Evolutionary conservation across 768 basidiomycete species (phyloP).

Genomic region (Astraeus odoratus): DNA sequence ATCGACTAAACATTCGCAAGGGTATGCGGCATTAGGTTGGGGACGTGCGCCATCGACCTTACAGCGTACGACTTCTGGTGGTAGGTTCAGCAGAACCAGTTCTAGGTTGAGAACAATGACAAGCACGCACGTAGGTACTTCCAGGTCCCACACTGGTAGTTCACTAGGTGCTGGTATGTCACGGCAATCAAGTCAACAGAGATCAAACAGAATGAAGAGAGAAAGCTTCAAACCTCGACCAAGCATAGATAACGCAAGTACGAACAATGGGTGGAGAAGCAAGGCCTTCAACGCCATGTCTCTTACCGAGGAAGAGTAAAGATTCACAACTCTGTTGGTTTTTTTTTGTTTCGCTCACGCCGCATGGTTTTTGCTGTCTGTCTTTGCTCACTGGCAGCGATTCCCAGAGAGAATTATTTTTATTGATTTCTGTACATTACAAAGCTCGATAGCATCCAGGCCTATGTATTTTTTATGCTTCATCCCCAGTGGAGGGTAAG

Average conservation of each 20-base stretch:
- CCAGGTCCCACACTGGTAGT: constrained; percentile 10
- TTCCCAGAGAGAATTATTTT: neutral
- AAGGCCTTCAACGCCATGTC: constrained; percentile 18
- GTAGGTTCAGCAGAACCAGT: constrained; percentile 12
- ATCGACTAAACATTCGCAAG: constrained; percentile 20
- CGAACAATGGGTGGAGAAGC: constrained; percentile 1
- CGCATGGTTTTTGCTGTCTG: neutral
- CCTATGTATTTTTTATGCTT: neutral
- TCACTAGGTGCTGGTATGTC: constrained; percentile 7
- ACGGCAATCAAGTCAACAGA: constrained; percentile 26
- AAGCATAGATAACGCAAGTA: constrained; percentile 47
- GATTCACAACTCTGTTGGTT: neutral
- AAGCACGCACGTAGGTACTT: constrained; percentile 4
- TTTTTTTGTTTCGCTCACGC: no score
- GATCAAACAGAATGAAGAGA: constrained; percentile 47
- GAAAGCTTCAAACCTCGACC: constrained; percentile 84
- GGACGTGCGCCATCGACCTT: constrained; percentile 29
- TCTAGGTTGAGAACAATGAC: constrained; percentile 2
- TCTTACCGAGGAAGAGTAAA: constrained; percentile 22
- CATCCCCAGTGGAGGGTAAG: neutral
- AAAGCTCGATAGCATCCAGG: neutral
- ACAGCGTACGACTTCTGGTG: constrained; percentile 23
- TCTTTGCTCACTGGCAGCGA: neutral
- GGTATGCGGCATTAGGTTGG: constrained; percentile 25
- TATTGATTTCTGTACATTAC: neutral